phyloP scores from a whole-genome alignment of 176 grass and related monocot genomes.

The Oryza brachyantha region DNA sequence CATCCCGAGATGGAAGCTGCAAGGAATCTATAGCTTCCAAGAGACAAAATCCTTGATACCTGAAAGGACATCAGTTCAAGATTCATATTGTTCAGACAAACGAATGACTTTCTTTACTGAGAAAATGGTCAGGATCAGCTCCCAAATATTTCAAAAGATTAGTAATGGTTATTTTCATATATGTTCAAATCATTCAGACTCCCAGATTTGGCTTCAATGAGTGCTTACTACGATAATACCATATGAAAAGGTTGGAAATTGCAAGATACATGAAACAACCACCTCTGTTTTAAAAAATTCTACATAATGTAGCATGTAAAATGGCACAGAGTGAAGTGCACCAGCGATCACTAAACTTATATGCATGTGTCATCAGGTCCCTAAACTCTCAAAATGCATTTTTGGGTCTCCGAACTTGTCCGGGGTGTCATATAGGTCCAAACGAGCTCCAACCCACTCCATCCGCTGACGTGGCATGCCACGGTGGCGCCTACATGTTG shows the following conservation, averaged over 20 bases:
- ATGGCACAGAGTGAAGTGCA: no score
- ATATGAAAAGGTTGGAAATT: not conserved
- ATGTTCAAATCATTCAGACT: conserved; percentile 13
- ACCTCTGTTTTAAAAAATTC: no score
- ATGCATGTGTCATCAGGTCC: no score
- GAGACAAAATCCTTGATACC: conserved; percentile 74
- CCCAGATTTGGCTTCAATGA: not conserved
- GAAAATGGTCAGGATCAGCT: not conserved
- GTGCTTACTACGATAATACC: not conserved
- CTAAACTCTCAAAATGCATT: no score
- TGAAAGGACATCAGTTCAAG: conserved; percentile 36
- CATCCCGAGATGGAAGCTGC: conserved; percentile 75
- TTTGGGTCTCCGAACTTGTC: no score
- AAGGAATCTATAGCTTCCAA: conserved; percentile 90
- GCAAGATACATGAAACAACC: not conserved
- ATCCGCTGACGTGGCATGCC: no score
- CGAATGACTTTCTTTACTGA: not conserved
- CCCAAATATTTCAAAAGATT: not conserved
- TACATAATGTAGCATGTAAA: not conserved
- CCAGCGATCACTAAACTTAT: no score
- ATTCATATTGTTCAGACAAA: conserved; percentile 8
- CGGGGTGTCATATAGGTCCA: no score
- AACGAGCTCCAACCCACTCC: no score
- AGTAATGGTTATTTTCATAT: not conserved
- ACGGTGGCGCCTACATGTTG: no score